Evolutionary conservation across 2,329 filamentous ascomycete genomes (phyloP).

Genomic region (Fusarium agapanthi): DNA sequence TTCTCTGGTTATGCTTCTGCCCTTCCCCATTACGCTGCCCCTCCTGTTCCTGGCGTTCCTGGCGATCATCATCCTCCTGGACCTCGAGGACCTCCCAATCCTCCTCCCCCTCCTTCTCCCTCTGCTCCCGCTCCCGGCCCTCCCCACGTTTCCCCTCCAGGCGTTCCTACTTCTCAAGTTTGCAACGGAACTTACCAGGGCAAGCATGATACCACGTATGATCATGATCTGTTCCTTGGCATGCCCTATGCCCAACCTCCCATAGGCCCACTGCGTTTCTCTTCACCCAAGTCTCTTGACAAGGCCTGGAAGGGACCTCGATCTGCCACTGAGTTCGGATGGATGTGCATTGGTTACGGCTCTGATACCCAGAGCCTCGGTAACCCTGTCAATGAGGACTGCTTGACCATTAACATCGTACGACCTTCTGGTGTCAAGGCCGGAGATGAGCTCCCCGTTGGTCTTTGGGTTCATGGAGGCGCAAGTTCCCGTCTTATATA

Average conservation of each 20-base stretch:
- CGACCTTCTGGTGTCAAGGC: constrained; percentile 39
- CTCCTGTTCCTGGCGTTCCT: not conserved
- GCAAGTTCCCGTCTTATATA: constrained; percentile 14
- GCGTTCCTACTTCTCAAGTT: constrained; percentile 3
- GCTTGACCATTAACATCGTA: constrained; percentile 40
- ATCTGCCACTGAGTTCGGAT: constrained; percentile 56
- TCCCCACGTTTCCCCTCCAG: not conserved
- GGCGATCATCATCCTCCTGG: not conserved
- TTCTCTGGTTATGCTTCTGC: constrained; percentile 14
- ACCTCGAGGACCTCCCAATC: not conserved
- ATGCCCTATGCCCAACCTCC: constrained; percentile 40
- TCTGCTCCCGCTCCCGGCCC: not conserved
- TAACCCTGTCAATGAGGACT: constrained; percentile 37
- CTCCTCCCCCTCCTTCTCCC: not conserved
- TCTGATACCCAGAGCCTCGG: constrained; percentile 42
- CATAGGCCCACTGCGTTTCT: constrained; percentile 63
- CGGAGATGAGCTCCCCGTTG: constrained; percentile 60
- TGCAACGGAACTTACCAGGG: constrained; percentile 32
- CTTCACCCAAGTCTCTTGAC: constrained; percentile 59
- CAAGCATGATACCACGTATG: constrained; percentile 10
- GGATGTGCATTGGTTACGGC: constrained; percentile 61
- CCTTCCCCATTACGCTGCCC: not conserved
- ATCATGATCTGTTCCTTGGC: constrained; percentile 31
- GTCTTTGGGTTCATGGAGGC: constrained; percentile 66
- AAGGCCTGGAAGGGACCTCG: constrained; percentile 51